Conservation (phyloP, 768 basidiomycete genomes). For the Boletus sp. region DNA sequence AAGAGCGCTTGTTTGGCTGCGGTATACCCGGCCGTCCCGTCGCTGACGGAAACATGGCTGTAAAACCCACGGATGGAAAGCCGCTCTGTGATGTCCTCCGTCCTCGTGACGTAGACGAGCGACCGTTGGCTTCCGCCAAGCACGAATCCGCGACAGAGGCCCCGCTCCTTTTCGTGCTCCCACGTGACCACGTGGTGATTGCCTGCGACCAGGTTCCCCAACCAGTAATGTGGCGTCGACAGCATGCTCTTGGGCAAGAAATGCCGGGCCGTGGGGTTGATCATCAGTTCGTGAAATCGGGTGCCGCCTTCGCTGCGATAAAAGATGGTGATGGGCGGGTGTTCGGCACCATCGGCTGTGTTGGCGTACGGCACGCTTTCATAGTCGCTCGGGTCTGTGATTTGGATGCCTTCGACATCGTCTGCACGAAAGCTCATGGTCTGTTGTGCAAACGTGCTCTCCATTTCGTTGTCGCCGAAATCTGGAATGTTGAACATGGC, state of each 20-base stretch:
- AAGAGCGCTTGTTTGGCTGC: slow-evolving; percentile 18
- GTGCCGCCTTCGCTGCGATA: slow-evolving; percentile 31
- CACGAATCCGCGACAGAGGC: slow-evolving; percentile 29
- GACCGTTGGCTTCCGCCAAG: slow-evolving; percentile 34
- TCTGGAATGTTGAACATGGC: slow-evolving; percentile 32
- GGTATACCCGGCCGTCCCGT: slow-evolving; percentile 24
- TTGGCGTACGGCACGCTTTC: slow-evolving; percentile 19
- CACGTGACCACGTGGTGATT: slow-evolving; percentile 28
- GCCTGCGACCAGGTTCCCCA: slow-evolving; percentile 25
- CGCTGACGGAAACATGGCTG: slow-evolving; percentile 38
- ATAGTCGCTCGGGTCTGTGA: slow-evolving; percentile 29
- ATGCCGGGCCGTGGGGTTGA: slow-evolving; percentile 27
- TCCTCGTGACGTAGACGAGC: slow-evolving; percentile 29
- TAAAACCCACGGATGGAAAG: slow-evolving; percentile 32
- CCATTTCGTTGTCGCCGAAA: slow-evolving; percentile 30
- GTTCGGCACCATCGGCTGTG: slow-evolving; percentile 21
- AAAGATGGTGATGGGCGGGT: slow-evolving; percentile 35
- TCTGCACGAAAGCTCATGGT: slow-evolving; percentile 32
- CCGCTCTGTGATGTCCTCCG: slow-evolving; percentile 25
- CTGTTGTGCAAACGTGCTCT: slow-evolving; percentile 25
- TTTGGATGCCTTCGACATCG: slow-evolving; percentile 35
- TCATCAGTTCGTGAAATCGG: slow-evolving; percentile 29
- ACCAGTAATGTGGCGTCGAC: slow-evolving; percentile 28
- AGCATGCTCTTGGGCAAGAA: slow-evolving; percentile 24
- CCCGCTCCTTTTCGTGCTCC: slow-evolving; percentile 24